Percentiles rank a stretch among this genome's conserved stretches.
phyloP scores from a whole-genome alignment of 192 early-diverging fungal genomes.

The Umbelopsis ramanniana region DNA sequence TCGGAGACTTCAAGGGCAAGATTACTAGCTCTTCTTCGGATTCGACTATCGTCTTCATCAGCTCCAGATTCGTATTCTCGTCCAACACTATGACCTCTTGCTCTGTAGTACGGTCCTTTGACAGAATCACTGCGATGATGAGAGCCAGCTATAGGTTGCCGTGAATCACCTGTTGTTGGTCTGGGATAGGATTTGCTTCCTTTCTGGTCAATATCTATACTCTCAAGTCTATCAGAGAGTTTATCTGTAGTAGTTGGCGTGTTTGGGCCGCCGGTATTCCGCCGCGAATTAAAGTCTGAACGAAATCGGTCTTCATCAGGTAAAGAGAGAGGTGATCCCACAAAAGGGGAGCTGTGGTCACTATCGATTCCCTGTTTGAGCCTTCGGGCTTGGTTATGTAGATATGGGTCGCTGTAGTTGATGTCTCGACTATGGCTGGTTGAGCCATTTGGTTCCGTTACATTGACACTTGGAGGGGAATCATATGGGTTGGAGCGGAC shows the following conservation, averaged over 20 bases:
- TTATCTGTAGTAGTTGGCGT: not conserved
- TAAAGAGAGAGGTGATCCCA: conserved; percentile 18
- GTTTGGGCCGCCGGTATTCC: not conserved
- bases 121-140: conserved; percentile 35
- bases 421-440: conserved; percentile 12
- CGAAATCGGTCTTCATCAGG: conserved; percentile 17
- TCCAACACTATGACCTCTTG: conserved; percentile 33
- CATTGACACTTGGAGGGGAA: not conserved
- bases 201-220: not conserved
- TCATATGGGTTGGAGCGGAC: not conserved
- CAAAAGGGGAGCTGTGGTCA: conserved; percentile 21
- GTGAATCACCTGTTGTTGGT: not conserved
- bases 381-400: conserved; percentile 1
- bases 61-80: conserved; percentile 27
- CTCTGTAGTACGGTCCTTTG: conserved; percentile 41
- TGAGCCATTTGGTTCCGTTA: not conserved
- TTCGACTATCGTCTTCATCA: conserved; percentile 29
- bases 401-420: conserved; percentile 11
- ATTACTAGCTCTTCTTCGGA: conserved; percentile 6
- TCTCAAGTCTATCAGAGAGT: conserved; percentile 9
- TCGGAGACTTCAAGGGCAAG: conserved; percentile 16
- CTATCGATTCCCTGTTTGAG: conserved; percentile 8
- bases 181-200: not conserved
- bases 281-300: conserved; percentile 7
- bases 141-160: not conserved